phyloP scores from a whole-genome alignment of 177 flowering plant genomes.

The Telopea speciosissima region DNA sequence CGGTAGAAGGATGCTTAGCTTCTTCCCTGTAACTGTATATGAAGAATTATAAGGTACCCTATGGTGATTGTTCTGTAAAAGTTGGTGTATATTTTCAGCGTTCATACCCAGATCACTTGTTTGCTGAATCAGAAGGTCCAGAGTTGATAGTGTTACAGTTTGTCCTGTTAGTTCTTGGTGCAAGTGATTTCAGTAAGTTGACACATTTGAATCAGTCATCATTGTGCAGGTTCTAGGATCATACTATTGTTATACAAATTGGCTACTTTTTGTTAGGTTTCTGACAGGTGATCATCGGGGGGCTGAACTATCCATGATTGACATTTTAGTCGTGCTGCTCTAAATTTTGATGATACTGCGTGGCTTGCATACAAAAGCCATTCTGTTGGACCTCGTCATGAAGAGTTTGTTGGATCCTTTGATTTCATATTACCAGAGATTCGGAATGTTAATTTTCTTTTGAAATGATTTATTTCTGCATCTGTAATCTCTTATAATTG shows the following conservation, averaged over 20 bases:
- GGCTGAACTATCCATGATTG: not conserved
- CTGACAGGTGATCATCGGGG: not conserved
- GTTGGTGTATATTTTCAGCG: conserved; percentile 24
- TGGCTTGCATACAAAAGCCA: not conserved
- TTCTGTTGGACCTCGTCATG: not conserved
- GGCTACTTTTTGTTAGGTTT: not conserved
- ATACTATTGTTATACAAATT: no score
- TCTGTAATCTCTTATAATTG: not conserved
- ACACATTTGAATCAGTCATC: not conserved
- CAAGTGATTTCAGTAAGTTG: not conserved
- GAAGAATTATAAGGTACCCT: conserved; percentile 24
- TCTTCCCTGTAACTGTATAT: conserved; percentile 34
- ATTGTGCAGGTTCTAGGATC: not conserved
- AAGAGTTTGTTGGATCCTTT: not conserved
- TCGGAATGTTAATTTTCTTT: not conserved
- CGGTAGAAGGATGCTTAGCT: conserved; percentile 18
- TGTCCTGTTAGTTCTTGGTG: not conserved
- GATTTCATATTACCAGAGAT: not conserved
- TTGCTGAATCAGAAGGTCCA: not conserved
- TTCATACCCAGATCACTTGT: no score
- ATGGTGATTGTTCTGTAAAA: conserved; percentile 35
- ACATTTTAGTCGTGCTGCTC: not conserved
- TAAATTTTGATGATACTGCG: not conserved
- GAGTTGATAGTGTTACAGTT: no score
- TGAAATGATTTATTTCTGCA: not conserved